Conservation (phyloP, 202 grass and related monocot genomes). For the Hordeum pubiflorum region DNA sequence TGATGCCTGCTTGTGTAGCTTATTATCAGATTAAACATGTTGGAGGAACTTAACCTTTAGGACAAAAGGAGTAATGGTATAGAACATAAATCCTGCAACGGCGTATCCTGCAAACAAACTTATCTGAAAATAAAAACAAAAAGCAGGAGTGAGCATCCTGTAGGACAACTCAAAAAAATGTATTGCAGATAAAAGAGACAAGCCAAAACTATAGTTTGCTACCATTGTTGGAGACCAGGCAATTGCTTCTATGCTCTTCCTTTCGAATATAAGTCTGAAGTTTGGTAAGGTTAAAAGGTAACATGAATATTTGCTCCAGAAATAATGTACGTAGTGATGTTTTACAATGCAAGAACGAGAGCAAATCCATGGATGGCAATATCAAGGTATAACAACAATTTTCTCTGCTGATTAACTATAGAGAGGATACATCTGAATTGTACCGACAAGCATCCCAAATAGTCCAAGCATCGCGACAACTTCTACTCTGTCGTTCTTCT, state of each 20-base stretch:
- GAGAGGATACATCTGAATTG: slow-evolving; percentile 75
- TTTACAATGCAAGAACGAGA: slow-evolving; percentile 11
- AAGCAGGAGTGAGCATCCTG: slow-evolving; percentile 13
- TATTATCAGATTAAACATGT: neutral
- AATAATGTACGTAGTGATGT: neutral
- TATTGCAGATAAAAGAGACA: neutral
- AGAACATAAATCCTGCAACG: slow-evolving; percentile 55
- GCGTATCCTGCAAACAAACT: slow-evolving; percentile 59
- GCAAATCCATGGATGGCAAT: neutral
- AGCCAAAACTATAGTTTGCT: slow-evolving; percentile 12
- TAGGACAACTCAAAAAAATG: slow-evolving; percentile 9
- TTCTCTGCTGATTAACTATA: neutral
- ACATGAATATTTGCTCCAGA: neutral
- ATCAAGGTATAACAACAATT: neutral
- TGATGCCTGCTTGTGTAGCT: neutral
- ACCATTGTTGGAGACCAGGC: slow-evolving; percentile 78
- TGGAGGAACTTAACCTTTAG: slow-evolving; percentile 55
- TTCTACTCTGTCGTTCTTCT: slow-evolving; percentile 77
- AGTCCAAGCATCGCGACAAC: slow-evolving; percentile 68
- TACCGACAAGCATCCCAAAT: slow-evolving; percentile 55
- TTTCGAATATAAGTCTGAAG: slow-evolving; percentile 68
- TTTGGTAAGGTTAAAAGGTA: slow-evolving; percentile 24
- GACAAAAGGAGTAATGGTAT: slow-evolving; percentile 59
- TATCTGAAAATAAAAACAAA: slow-evolving; percentile 46
- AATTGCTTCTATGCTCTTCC: slow-evolving; percentile 59